Conservation (phyloP, 768 basidiomycete species). For the Hortiboletus flavorubellus region DNA sequence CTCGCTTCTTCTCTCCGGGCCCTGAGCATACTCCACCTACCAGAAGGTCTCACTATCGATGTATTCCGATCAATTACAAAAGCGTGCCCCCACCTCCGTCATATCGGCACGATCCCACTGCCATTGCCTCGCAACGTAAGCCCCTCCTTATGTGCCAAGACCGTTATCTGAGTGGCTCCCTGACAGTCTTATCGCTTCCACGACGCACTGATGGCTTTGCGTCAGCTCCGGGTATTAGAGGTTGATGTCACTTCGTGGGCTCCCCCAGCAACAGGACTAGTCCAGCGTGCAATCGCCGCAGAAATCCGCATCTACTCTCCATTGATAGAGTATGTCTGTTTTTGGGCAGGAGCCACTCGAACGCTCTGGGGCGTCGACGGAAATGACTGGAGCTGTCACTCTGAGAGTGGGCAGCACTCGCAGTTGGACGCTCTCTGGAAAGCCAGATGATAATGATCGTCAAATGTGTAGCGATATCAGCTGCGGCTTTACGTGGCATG, state of each 20-base stretch:
- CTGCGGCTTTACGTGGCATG: slow-evolving; percentile 28
- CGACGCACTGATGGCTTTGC: slow-evolving; percentile 32
- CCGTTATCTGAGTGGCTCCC: slow-evolving; percentile 20
- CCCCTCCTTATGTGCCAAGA: slow-evolving; percentile 1
- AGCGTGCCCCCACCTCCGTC: slow-evolving; percentile 33
- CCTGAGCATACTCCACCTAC: slow-evolving; percentile 35
- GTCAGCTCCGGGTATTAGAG: slow-evolving; percentile 35
- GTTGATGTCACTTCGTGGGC: slow-evolving; percentile 37
- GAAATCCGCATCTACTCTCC: slow-evolving; percentile 40
- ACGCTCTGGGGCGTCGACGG: slow-evolving; percentile 33
- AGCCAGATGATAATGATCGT: slow-evolving; percentile 15
- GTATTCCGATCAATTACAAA: slow-evolving; percentile 32
- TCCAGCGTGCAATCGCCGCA: slow-evolving; percentile 36
- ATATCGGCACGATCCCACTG: slow-evolving; percentile 39
- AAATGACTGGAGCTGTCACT: slow-evolving; percentile 34
- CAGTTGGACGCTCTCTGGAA: slow-evolving; percentile 32
- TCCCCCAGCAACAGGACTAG: slow-evolving; percentile 27
- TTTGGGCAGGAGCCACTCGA: slow-evolving; percentile 33
- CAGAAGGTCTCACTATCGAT: slow-evolving; percentile 31
- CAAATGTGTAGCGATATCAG: slow-evolving; percentile 9
- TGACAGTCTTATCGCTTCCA: slow-evolving; percentile 34
- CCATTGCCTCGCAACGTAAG: slow-evolving; percentile 37
- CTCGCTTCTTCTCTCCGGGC: slow-evolving; percentile 34
- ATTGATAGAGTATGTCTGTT: slow-evolving; percentile 31
- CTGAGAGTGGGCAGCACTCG: slow-evolving; percentile 25